Base-by-base conservation (phyloP, 768 basidiomycete species). In the Suillus brevipes region DNA sequence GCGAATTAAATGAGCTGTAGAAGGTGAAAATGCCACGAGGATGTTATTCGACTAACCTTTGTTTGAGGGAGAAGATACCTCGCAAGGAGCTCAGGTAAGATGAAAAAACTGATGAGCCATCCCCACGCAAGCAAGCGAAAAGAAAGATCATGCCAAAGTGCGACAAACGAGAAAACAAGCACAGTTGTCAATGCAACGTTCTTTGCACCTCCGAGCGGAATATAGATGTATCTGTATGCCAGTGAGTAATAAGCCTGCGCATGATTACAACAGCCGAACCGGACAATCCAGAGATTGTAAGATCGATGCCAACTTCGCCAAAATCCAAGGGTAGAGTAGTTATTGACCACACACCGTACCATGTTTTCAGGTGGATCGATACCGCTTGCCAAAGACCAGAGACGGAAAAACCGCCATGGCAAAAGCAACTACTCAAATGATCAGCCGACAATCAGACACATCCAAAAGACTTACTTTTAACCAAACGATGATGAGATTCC, bases 321-420 rank as follows among this genome's bases (percentile, higher is more conserved):
- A 77, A 99, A 99, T 0, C 95, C 95, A 12, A 89, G 75, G 0
- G 89, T 85, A 1, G 96, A 97, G 74, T 98, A 98, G 75, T 98
- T 99, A 76, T 99, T 99, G 25, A 88, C 92, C 89, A 98, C 91
- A 72, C 97, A 99, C n/a, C 97, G 86, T 14, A 99, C 85, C 97
- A 98, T 97, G 76, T 99, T 99, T 77, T 99, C 97, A 0, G 97
- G 97, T 0, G 95, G 91, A 70, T 97, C 94, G 40, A 98, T 84
- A 0, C 92, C 93, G 70, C 95, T 93, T 7, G 86, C 75, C 25
- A 99, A 80, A 3, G 96, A 90, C 95, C 96, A 98, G 23, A 97
- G 78, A 2, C 96, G 91, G 81, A 98, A 99, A 81, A 97, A 97
- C 13, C 97, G 85, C 97, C 97, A 98, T 0, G 95, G 92, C 25